These are phyloP conservation scores for Hypomontagnella submonticulosa DNA, from an alignment of 495 filamentous ascomycete genomes.

Conservation along the genomic window DNA sequence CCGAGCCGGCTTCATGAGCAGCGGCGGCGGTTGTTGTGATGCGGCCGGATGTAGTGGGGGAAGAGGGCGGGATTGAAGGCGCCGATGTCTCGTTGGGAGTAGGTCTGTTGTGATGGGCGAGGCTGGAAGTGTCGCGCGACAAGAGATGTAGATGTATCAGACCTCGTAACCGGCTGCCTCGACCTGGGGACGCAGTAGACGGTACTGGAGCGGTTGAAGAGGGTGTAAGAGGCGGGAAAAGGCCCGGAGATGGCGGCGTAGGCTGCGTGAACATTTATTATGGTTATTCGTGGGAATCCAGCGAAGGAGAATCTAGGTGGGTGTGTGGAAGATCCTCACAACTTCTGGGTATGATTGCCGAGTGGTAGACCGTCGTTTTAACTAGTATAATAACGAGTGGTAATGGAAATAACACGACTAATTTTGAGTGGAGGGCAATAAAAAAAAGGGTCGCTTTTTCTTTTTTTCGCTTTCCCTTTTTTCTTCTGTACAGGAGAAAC, in stretches of 20 bases:
- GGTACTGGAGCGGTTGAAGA: constrained; percentile 56
- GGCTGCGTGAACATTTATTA: constrained; percentile 66
- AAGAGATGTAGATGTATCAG: constrained; percentile 77
- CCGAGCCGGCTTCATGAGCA: constrained; percentile 45
- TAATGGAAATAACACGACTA: constrained; percentile 27
- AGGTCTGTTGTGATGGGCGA: constrained; percentile 45
- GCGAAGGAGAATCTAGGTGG: constrained; percentile 30
- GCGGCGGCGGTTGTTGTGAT: constrained; percentile 21
- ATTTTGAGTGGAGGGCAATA: constrained; percentile 25
- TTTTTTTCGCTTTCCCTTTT: constrained; percentile 4
- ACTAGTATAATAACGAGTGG: constrained; percentile 36
- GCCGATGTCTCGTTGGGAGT: constrained; percentile 43
- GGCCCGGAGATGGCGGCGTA: constrained; percentile 58
- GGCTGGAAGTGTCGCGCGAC: constrained; percentile 58
- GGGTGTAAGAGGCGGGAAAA: constrained; percentile 54
- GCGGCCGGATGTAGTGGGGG: constrained; percentile 30
- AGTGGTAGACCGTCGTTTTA: constrained; percentile 29
- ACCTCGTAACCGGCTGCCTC: constrained; percentile 73
- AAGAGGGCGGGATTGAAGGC: constrained; percentile 28
- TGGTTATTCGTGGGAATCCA: constrained; percentile 30
- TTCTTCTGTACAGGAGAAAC: neutral
- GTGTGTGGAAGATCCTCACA: constrained; percentile 30
- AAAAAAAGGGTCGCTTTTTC: constrained; percentile 10
- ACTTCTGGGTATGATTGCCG: constrained; percentile 29
- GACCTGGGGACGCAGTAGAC: constrained; percentile 60